These are phyloP conservation scores for Penicillium antarcticum DNA, from an alignment of 495 filamentous ascomycete species.

Conservation along the genomic window DNA sequence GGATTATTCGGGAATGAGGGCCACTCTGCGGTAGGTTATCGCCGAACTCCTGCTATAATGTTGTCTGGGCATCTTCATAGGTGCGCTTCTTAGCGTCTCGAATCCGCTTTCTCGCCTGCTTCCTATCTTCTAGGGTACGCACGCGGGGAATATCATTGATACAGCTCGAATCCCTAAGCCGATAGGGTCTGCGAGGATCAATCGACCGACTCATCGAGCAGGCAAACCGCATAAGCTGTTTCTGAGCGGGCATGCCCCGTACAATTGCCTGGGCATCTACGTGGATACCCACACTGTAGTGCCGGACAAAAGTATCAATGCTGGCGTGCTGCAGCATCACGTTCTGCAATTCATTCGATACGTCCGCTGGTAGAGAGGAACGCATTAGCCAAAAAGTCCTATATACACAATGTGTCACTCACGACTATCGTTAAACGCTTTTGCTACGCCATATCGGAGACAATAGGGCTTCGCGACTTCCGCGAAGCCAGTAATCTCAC, in stretches of 20 bases:
- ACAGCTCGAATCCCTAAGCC: slow-evolving; percentile 17
- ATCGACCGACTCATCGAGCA: slow-evolving; percentile 34
- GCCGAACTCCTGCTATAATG: slow-evolving; percentile 9
- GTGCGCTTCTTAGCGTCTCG: slow-evolving; percentile 10
- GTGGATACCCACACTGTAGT: slow-evolving; percentile 33
- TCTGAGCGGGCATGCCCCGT: slow-evolving; percentile 24
- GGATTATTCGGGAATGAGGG: neutral
- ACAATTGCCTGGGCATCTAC: slow-evolving; percentile 33
- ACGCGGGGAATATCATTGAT: slow-evolving; percentile 16
- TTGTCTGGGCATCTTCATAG: slow-evolving; percentile 9
- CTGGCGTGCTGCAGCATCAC: slow-evolving; percentile 35
- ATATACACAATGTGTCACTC: slow-evolving; percentile 11
- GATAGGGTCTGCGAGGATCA: slow-evolving; percentile 26
- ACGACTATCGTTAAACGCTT: slow-evolving; percentile 35
- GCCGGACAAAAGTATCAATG: slow-evolving; percentile 34
- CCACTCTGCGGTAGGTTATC: neutral
- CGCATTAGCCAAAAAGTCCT: slow-evolving; percentile 7
- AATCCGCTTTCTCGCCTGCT: slow-evolving; percentile 5
- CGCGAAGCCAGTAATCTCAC: slow-evolving; percentile 27
- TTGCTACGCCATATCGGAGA: slow-evolving; percentile 33
- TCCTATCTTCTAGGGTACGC: slow-evolving; percentile 6
- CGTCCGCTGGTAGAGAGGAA: slow-evolving; percentile 22
- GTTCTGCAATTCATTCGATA: slow-evolving; percentile 38
- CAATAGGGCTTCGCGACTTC: slow-evolving; percentile 27
- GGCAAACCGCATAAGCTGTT: slow-evolving; percentile 29